Base-by-base conservation (phyloP, 352 stramenopile genomes). In the Synura sp. region DNA sequence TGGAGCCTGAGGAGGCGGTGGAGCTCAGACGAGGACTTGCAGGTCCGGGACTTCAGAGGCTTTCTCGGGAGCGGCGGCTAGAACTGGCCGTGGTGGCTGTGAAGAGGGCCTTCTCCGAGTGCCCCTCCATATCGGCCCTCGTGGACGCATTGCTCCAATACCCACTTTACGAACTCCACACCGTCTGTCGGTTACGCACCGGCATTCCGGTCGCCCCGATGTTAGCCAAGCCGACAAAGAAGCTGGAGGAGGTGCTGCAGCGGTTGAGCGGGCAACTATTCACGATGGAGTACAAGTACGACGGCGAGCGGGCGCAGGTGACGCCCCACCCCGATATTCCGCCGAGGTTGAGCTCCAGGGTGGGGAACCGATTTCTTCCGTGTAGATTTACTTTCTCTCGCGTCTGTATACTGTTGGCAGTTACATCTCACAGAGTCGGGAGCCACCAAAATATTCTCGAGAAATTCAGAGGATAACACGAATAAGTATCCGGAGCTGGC, bases 141-240 rank as follows among this genome's bases (percentile, higher is more conserved):
- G 84, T 98, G 4, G 84, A 90, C 76, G 94, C 92, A 2, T 77
- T 92, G 27, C 92, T 99, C 35, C 83, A 84, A 2, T 79, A 87
- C 33, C 89, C 89, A n/a, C 74, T 93, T 22, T 57, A 88, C 35
- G 38, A 86, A 35, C 79, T 91, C 19, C 82, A 87, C 67, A 77
- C n/a, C n/a, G n/a, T n/a, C n/a, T 99, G 96, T 81, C 88, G 91
- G 17, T 86, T 99, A 19, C 93, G 86, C 1, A 94, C 95, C 0
- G 95, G 95, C n/a, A 95, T 97, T 42, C 97, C 97, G 0, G 94
- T 99, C 33, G 93, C 91, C 33, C 97, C 97, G 5, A 99, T 99
- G 97, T 87, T 99, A 3, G 96, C 97, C 41, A 98, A 98, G 73
- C 95, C 97, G 0, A 96, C 93, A 0, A 99, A 99, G 82, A 88